phyloP scores from a whole-genome alignment of 257 asterid genomes.

The Mentha longifolia region DNA sequence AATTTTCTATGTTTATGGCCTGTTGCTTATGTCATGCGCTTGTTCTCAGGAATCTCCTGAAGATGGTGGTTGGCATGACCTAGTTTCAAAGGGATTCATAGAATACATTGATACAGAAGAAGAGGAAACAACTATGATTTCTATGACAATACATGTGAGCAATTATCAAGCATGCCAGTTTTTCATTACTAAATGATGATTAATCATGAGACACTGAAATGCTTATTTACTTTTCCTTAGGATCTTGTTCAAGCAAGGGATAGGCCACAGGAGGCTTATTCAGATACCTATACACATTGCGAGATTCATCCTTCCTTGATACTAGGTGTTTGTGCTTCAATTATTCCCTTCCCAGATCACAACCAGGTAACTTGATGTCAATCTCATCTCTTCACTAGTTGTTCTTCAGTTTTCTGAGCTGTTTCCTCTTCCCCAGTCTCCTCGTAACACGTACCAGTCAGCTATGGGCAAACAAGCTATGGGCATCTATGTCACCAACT shows the following conservation, averaged over 20 bases:
- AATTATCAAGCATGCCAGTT: slow-evolving; percentile 19
- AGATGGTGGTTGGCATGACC: slow-evolving; percentile 94
- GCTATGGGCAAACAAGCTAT: slow-evolving; percentile 99
- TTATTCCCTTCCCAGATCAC: slow-evolving; percentile 98
- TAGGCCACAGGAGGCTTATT: slow-evolving; percentile 82
- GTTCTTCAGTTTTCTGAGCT: slow-evolving; percentile 33
- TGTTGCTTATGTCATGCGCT: slow-evolving; percentile 20
- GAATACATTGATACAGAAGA: slow-evolving; percentile 96
- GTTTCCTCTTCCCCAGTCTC: slow-evolving; percentile 65
- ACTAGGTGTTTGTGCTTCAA: slow-evolving; percentile 98
- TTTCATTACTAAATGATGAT: background rate
- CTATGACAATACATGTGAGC: slow-evolving; percentile 94
- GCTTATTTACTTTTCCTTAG: slow-evolving; percentile 42
- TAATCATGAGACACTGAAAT: slow-evolving; percentile 35
- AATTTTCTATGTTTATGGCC: background rate
- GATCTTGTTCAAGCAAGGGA: slow-evolving; percentile 80
- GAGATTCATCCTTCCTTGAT: slow-evolving; percentile 97
- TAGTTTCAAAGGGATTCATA: slow-evolving; percentile 84
- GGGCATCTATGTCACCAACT: slow-evolving; percentile 97
- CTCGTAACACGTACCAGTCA: slow-evolving; percentile 98
- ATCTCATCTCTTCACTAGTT: slow-evolving; percentile 8
- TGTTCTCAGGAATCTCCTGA: slow-evolving; percentile 80
- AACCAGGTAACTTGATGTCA: slow-evolving; percentile 65
- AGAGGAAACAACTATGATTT: slow-evolving; percentile 98
- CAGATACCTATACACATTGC: slow-evolving; percentile 92